phyloP scores from a whole-genome alignment of 768 basidiomycete genomes.

The Suillus variegatus region DNA sequence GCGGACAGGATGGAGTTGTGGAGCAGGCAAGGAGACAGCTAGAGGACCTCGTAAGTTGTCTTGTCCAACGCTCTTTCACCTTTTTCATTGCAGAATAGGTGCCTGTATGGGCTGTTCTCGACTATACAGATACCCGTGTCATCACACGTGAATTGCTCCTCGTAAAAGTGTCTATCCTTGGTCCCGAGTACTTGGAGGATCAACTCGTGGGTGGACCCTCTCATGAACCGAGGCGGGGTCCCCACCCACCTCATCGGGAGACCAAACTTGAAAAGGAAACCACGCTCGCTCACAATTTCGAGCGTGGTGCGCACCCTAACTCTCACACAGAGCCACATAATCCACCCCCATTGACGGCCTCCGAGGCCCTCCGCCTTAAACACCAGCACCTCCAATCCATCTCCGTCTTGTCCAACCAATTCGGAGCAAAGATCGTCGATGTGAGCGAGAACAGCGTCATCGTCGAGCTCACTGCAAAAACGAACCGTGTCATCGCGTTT shows the following conservation, averaged over 20 bases:
- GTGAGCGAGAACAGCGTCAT: constrained; percentile 94
- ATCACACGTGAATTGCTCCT: constrained; percentile 94
- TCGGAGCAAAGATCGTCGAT: constrained; percentile 92
- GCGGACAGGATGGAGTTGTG: constrained; percentile 95
- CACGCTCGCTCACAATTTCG: constrained; percentile 75
- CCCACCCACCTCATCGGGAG: constrained; percentile 27
- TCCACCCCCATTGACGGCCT: constrained; percentile 55
- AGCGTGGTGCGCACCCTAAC: constrained; percentile 52
- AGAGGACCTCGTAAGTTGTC: constrained; percentile 82
- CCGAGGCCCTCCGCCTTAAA: constrained; percentile 85
- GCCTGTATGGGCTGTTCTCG: constrained; percentile 98
- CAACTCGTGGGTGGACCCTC: constrained; percentile 86
- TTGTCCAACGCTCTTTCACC: not conserved
- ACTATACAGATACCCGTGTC: constrained; percentile 91
- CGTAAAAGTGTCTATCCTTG: constrained; percentile 95
- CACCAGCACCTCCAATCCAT: constrained; percentile 91
- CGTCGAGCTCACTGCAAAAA: constrained; percentile 94
- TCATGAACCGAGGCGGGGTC: constrained; percentile 64
- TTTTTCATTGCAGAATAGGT: constrained; percentile 54
- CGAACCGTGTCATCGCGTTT: constrained; percentile 89
- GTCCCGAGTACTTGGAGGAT: constrained; percentile 94
- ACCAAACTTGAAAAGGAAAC: constrained; percentile 73
- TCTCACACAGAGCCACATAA: constrained; percentile 17
- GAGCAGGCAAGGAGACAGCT: constrained; percentile 96
- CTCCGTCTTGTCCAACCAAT: constrained; percentile 79